Base-by-base conservation (phyloP, 2,329 filamentous ascomycete species). In the Pseudocercospora cruenta region DNA sequence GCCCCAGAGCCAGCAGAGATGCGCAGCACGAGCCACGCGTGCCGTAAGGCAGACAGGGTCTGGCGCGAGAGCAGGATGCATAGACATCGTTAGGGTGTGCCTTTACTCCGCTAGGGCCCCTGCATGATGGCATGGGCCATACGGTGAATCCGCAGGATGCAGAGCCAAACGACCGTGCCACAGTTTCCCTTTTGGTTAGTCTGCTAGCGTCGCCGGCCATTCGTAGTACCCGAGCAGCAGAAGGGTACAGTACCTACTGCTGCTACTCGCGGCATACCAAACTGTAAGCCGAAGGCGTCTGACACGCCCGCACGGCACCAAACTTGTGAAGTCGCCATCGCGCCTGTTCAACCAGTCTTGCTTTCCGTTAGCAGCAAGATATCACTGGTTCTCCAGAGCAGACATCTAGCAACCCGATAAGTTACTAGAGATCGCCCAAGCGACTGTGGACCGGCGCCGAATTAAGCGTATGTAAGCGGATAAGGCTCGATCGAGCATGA, bases 181-280 rank as follows among this genome's bases (percentile, higher is more conserved):
- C 60, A 49, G 22, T 39, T 26, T 39, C 67, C 28, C 57, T 47
- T 65, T 10, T 57, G 51, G 54, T 65, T 54, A 36, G 14, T 47
- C 24, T 60, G 49, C 14, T 26, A 53, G 49, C 22, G 49, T 26
- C 21, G 59, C 36, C 58, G 26, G 63, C 24, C 53, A 59, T 21
- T 31, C 59, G 58, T 57, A 55, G 57, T 22, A 65, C 70, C 36
- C 69, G 70, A 62, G 67, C 64, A 39, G 64, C 67, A 28, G 69
- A 75, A 76, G 81, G 92, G 9, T 94, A 91, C 0, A 91, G 92
- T 0, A 94, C 93, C 31, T 64, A 45, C 57, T 60, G 58, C 33
- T 57, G 47, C 28, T 53, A n/a, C 31, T 55, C 49, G 53, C 60
- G 59, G 64, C 51, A 57, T 57, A 57, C 59, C 57, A 60, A 57